Evolutionary conservation across 2,329 filamentous ascomycete species (phyloP), one percentile per base, ranked within the genome.

Genomic region (Stenocarpella maydis): DNA sequence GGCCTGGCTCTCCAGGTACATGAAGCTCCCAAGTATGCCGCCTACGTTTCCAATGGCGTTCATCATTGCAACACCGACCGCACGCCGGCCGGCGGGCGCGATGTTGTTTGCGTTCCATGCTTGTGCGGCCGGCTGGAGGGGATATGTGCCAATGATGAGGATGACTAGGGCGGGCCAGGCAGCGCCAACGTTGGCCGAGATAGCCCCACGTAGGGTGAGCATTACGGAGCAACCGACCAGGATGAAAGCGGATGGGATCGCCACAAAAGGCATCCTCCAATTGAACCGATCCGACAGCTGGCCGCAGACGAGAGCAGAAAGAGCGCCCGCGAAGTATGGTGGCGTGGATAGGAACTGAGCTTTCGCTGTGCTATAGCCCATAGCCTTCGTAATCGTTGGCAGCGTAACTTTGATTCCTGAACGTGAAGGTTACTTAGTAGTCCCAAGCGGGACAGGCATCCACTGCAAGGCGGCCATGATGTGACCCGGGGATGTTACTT

Each of bases 81-180:
- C 78, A 19, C 81, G 73, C 55, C 80, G 77, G 14, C 74, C 75
- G 0, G 77, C 73, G 1, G 78, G 78, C 0, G 76, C 91, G 17
- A 88, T 84, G 71, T 93, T 93, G 78, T 93, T 93, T 41, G 86
- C 85, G 0, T 85, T 82, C 91, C 91, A 93, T 0, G 88, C 86
- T 52, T 92, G 88, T 0, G 88, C 91, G 2, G 77, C 72, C 0
- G 90, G 78, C 67, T 92, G 88, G 52, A 86, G 87, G 0, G 91
- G 91, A 74, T 92, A 93, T 65, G 93, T 92, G 0, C 91, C 91
- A 69, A 91, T 82, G 0, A 90, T 90, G 0, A 87, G 90, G 0
- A 94, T 81, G 75, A 92, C 91, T 0, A 86, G 87, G 1, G 88
- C 90, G 0, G 89, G 88, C 75, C 93, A 93, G 67, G 89, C 86